phyloP scores from a whole-genome alignment of 805 yeast species.

The Candida saitoana region DNA sequence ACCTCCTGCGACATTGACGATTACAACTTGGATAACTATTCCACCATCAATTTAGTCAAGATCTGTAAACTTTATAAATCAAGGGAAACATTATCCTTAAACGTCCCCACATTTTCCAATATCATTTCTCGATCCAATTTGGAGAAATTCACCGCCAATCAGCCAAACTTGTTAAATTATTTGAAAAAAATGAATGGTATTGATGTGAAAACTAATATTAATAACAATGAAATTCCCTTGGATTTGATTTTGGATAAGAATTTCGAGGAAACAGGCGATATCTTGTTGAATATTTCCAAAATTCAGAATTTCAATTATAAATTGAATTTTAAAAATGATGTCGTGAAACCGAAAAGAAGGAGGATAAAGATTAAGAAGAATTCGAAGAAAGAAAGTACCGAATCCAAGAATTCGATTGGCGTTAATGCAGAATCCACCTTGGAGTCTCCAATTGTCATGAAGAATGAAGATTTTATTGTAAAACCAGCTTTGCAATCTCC shows the following conservation, averaged over 20 bases:
- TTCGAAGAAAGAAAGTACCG: not conserved
- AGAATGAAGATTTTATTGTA: not conserved
- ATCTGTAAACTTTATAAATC: constrained; percentile 52
- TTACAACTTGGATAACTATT: constrained; percentile 13
- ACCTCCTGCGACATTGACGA: not conserved
- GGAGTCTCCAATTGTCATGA: not conserved
- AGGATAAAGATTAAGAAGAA: constrained; percentile 28
- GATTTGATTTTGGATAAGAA: constrained; percentile 28
- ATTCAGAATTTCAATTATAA: constrained; percentile 42
- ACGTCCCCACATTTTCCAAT: constrained; percentile 54
- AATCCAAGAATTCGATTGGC: no score
- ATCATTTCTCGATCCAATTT: constrained; percentile 55
- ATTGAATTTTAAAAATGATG: constrained; percentile 14
- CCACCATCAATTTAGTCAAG: constrained; percentile 48
- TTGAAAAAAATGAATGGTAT: constrained; percentile 32
- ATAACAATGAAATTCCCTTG: constrained; percentile 38
- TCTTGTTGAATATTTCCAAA: constrained; percentile 38
- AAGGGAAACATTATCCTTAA: constrained; percentile 75
- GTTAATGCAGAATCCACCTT: not conserved
- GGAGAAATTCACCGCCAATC: constrained; percentile 33
- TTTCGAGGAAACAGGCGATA: constrained; percentile 29
- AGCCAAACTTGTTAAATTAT: constrained; percentile 40
- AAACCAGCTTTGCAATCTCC: not conserved
- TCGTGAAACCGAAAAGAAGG: constrained; percentile 41
- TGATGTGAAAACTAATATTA: constrained; percentile 39